Base-by-base conservation (phyloP, 192 early-diverging fungal species). In the Glomus cerebriforme region DNA sequence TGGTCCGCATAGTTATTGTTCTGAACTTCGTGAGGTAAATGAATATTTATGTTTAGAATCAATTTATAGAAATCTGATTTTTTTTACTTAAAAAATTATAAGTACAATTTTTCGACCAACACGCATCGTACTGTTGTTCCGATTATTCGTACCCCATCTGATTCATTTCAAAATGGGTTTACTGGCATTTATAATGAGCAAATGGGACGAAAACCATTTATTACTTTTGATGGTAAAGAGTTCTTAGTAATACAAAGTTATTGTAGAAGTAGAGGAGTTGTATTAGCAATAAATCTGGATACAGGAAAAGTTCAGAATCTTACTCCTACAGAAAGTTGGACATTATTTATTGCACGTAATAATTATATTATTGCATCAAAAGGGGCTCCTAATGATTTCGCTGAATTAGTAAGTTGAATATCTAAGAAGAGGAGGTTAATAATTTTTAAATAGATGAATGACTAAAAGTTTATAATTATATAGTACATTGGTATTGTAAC, bases 1-100 rank as follows among this genome's bases (percentile, higher is more conserved):
- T 17, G 93, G 92, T 19, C 89, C 94, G n/a, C 94, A 95, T 68
- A 87, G 83, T 32, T 81, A 88, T 27, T 91, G 91, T 45, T 86
- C 90, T 13, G 85, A 81, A 80, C 67, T 85, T 88, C 45, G 83
- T 75, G 80, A 80, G 75, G 84, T 86, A 80, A 65, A 12, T 82
- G 8, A 12, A 45, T 35, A 1, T 62, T 62, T 37, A 59, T n/a
- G n/a, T n/a, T n/a, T n/a, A n/a, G n/a, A 32, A 75, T 43, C 3
- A 60, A 29, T 49, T 45, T 10, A 43, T 43, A 32, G 22, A 13
- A 24, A 58, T 32, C 26, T 59, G 22, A 37, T 35, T 43, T 22
- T 39, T n/a, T 47, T 43, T 26, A 72, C 34, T 31, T 39, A 45
- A 37, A 45, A 37, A 19, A 47, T 35, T 70, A 26, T 74, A 72